phyloP scores from a whole-genome alignment of 164 flowering plant genomes.

The Berberis thunbergii region DNA sequence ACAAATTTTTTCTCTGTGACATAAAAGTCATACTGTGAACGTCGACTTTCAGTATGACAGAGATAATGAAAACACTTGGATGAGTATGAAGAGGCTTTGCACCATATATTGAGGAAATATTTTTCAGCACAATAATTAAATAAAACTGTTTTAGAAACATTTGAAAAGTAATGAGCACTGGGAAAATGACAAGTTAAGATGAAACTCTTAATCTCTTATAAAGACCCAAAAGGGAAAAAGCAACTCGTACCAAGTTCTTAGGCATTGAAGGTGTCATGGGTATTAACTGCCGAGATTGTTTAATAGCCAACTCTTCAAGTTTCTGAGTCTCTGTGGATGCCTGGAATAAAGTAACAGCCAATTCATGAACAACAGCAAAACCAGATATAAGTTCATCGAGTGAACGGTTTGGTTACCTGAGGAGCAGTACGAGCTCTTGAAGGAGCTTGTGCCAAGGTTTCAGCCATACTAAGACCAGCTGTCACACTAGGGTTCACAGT shows the following conservation, averaged over 20 bases:
- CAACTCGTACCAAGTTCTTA: conserved; percentile 45
- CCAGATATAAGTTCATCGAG: not conserved
- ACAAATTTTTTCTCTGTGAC: no score
- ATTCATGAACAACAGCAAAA: not conserved
- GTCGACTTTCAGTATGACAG: no score
- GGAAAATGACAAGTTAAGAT: not conserved
- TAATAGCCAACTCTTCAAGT: conserved; percentile 75
- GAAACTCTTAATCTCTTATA: not conserved
- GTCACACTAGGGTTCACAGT: conserved; percentile 26
- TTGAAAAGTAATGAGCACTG: not conserved
- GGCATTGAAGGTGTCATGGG: conserved; percentile 76
- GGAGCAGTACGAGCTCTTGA: conserved; percentile 49
- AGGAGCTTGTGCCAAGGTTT: conserved; percentile 74
- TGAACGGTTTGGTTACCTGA: conserved; percentile 33
- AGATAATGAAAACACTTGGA: no score
- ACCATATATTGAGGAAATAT: no score
- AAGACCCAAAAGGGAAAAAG: not conserved
- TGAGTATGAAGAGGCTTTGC: no score
- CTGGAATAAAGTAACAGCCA: conserved; percentile 22
- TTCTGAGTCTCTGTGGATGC: conserved; percentile 59
- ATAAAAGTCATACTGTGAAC: no score
- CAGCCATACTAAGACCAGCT: conserved; percentile 85
- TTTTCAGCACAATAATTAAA: no score
- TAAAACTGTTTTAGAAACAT: not conserved
- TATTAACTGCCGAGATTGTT: conserved; percentile 72